Conservation (phyloP, 371 early-diverging fungal genomes). For the Apophysomyces variabilis region DNA sequence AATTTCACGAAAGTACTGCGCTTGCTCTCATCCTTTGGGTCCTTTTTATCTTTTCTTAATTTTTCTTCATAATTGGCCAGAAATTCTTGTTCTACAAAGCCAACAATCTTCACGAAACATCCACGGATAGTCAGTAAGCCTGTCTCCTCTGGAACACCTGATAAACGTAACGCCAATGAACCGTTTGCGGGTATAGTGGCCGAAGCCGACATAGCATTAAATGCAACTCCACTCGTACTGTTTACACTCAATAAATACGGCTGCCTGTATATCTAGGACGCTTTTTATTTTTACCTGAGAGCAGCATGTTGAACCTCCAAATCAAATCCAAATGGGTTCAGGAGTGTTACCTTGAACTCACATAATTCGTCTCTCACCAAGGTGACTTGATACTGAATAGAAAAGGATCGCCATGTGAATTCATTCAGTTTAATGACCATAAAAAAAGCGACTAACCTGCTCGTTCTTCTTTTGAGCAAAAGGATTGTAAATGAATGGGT, state of each 20-base stretch:
- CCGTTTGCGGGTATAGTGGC: slow-evolving; percentile 72
- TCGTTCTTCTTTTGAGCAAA: slow-evolving; percentile 60
- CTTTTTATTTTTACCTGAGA: slow-evolving; percentile 48
- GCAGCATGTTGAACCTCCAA: slow-evolving; percentile 71
- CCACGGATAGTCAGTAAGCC: slow-evolving; percentile 72
- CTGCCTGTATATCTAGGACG: not conserved
- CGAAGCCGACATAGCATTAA: slow-evolving; percentile 60
- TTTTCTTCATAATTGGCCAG: slow-evolving; percentile 54
- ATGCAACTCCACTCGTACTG: slow-evolving; percentile 67
- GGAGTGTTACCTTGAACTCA: slow-evolving; percentile 70
- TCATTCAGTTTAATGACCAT: too few relatives aligned
- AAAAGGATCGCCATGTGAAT: not conserved
- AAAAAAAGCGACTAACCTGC: slow-evolving; percentile 28
- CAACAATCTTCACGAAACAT: slow-evolving; percentile 69
- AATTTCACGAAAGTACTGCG: slow-evolving; percentile 41
- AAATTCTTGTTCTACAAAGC: slow-evolving; percentile 76
- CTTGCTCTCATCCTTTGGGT: slow-evolving; percentile 49
- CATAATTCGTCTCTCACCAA: slow-evolving; percentile 71
- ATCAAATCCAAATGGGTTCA: slow-evolving; percentile 84
- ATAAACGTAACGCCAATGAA: slow-evolving; percentile 59
- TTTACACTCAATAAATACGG: not conserved
- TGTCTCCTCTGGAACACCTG: slow-evolving; percentile 63
- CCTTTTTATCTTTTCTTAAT: slow-evolving; percentile 25
- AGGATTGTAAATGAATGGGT: slow-evolving; percentile 82
- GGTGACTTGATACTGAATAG: slow-evolving; percentile 33